Base-by-base conservation (phyloP, 2,329 filamentous ascomycete genomes). In the Zasmidium angulare region DNA sequence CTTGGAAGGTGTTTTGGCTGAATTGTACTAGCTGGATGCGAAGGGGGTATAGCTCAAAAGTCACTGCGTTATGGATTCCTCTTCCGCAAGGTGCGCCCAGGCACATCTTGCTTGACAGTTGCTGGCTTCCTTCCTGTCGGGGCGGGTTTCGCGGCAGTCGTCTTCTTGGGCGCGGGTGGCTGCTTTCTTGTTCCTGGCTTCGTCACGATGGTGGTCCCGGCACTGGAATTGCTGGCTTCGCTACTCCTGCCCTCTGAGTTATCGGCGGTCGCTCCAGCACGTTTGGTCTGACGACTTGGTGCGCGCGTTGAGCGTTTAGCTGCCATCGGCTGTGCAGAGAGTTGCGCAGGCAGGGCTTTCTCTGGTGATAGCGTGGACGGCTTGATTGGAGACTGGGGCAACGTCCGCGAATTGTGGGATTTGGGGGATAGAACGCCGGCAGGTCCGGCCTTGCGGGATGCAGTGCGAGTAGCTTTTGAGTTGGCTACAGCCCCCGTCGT, bases 341-440 rank as follows among this genome's bases (percentile, higher is more conserved):
- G 52, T 53, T 60, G 58, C 7, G 53, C 29, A 22, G 48, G 46
- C 10, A 82, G 80, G 2, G 83, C 79, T 69, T 88, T 87, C 22
- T 77, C 74, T 14, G 84, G 82, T n/a, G 85, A 84, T 1, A 58
- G 40, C 4, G 46, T 55, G 17, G 60, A 59, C 2, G 61, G 57
- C 54, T 67, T 67, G 24, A 65, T 56, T n/a, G 68, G 82, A 1
- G 82, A 84, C 51, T 85, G 83, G 20, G 84, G 84, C 21, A 84
- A 78, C 17, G 89, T 82, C 53, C 90, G 86, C 4, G 89, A 89
- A 71, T 96, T 96, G 59, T 89, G 88, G 0, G 90, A 93, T 54
- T 90, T 89, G 1, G 91, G 91, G 1, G 92, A 96, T 2, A 96
- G 81, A 40, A 96, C 83, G 73, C 89, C 82, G 52, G 81, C 55